Conservation (phyloP, 495 filamentous ascomycete genomes). For the Penicillium pulvis region DNA sequence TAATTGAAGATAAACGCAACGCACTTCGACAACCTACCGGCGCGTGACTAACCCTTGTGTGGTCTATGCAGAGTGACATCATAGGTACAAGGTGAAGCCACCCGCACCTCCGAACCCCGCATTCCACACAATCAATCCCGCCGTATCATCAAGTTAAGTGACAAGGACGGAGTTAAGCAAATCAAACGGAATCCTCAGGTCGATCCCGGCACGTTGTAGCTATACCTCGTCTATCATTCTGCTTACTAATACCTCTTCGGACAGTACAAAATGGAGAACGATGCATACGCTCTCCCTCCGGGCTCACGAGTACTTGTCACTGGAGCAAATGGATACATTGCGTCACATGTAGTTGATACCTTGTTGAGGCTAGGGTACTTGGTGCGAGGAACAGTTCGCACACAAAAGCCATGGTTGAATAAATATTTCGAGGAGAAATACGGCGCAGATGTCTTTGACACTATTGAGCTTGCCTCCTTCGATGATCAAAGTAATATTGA, state of each 20-base stretch:
- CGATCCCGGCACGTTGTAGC: background rate
- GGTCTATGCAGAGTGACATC: background rate
- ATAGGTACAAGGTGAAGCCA: background rate
- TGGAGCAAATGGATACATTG: conserved; percentile 60
- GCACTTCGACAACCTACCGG: no score
- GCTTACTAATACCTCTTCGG: background rate
- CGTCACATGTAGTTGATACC: conserved; percentile 50
- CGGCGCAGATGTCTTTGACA: conserved; percentile 39
- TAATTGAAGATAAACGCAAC: no score
- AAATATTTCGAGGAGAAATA: conserved; percentile 42
- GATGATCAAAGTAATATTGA: background rate
- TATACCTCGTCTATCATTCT: background rate
- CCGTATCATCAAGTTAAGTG: background rate
- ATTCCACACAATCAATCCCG: background rate
- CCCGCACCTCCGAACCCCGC: background rate
- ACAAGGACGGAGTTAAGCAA: background rate
- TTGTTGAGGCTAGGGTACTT: conserved; percentile 51
- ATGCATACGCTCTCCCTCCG: background rate
- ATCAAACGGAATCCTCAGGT: background rate
- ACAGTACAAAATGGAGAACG: background rate
- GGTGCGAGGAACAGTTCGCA: conserved; percentile 55
- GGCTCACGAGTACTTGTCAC: conserved; percentile 49
- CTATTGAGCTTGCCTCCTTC: conserved; percentile 13
- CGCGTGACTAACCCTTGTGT: no score
- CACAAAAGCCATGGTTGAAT: conserved; percentile 44